Conservation (phyloP, 73 alveolate genomes). For the Diophrys appendiculata region DNA sequence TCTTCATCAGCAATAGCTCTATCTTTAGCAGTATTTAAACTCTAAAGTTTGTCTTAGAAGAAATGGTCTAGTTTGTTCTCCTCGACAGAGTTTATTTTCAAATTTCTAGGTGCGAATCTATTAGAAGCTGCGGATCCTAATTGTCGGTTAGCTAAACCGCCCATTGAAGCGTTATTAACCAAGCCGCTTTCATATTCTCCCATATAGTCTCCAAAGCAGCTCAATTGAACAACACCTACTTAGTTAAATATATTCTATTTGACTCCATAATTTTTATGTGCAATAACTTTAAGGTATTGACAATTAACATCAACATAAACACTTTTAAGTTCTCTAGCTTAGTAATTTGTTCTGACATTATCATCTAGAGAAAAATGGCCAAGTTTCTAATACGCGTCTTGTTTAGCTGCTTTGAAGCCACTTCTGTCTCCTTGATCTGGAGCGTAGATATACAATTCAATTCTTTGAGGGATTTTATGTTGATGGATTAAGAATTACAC, state of each 20-base stretch:
- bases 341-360: slow-evolving; percentile 68
- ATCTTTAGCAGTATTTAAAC: slow-evolving; percentile 63
- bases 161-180: slow-evolving; percentile 24
- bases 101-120: slow-evolving; percentile 36
- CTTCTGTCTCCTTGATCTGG: slow-evolving; percentile 56
- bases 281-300: slow-evolving; percentile 74
- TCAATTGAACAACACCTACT: slow-evolving; percentile 77
- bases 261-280: slow-evolving; percentile 64
- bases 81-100: slow-evolving; percentile 49
- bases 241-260: slow-evolving; percentile 75
- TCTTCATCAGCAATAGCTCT: slow-evolving; percentile 79
- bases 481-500: slow-evolving; percentile 74
- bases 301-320: slow-evolving; percentile 77
- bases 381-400: slow-evolving; percentile 57
- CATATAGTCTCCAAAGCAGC: slow-evolving; percentile 73
- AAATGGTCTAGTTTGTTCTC: slow-evolving; percentile 74
- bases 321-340: slow-evolving; percentile 85
- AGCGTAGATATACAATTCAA: slow-evolving; percentile 15
- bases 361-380: slow-evolving; percentile 85
- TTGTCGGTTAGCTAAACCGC: slow-evolving; percentile 14
- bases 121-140: slow-evolving; percentile 6
- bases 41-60: slow-evolving; percentile 64
- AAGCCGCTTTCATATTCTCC: slow-evolving; percentile 63
- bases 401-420: slow-evolving; percentile 56
- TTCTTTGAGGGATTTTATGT: slow-evolving; percentile 70